Evolutionary conservation across 228 moss, liverwort and hornwort species (phyloP).

Genomic region (Sphagnum magellanicum): DNA sequence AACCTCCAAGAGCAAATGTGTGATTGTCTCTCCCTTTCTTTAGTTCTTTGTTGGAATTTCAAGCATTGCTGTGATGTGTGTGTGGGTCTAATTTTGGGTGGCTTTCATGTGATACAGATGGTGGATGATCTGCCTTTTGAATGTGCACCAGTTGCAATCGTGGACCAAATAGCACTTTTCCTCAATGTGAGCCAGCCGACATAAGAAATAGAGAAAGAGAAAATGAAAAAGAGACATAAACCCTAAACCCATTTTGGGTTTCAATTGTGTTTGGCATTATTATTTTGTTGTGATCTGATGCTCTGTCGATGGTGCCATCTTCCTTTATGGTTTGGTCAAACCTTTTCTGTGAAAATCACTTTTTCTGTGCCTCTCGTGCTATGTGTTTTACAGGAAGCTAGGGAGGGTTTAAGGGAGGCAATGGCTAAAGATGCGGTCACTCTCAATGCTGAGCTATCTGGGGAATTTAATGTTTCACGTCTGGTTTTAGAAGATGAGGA

Average conservation of each 20-base stretch:
- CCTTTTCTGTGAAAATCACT: not conserved
- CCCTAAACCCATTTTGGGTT: no score
- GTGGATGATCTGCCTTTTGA: conserved; percentile 52
- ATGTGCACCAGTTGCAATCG: conserved; percentile 46
- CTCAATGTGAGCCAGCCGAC: conserved; percentile 48
- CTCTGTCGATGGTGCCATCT: not conserved
- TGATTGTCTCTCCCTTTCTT: no score
- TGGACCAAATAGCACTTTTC: conserved; percentile 47
- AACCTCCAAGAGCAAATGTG: no score
- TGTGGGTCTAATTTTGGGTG: not conserved
- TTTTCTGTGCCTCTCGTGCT: not conserved
- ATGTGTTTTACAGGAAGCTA: conserved; percentile 30
- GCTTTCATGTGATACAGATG: conserved; percentile 20
- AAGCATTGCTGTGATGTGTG: not conserved
- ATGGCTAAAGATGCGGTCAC: conserved; percentile 34
- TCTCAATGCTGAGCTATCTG: conserved; percentile 15
- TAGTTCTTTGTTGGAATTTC: no score
- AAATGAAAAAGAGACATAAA: no score
- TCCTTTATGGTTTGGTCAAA: not conserved
- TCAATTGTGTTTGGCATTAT: no score
- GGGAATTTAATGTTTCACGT: conserved; percentile 6
- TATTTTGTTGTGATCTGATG: no score
- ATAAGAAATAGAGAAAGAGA: no score
- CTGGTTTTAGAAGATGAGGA: not conserved
- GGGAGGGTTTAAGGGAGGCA: conserved; percentile 42